Conservation (phyloP, 2,329 filamentous ascomycete genomes). For the Hortaea sp. region DNA sequence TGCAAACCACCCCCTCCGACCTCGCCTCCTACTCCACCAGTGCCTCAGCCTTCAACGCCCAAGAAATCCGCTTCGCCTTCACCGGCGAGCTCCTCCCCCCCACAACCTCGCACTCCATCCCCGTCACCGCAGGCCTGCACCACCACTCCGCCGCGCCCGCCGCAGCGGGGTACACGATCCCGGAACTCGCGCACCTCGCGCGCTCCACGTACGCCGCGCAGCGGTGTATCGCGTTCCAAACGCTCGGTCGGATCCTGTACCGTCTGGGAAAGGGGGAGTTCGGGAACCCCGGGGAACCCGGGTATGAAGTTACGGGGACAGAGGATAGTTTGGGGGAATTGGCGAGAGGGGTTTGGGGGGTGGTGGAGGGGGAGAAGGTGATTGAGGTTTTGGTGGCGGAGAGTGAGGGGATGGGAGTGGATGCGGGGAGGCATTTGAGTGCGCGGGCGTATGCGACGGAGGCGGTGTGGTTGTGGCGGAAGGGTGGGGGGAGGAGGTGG, state of each 20-base stretch:
- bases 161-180: slow-evolving; percentile 86
- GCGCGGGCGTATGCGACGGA: slow-evolving; percentile 78
- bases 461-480: slow-evolving; percentile 77
- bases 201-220: slow-evolving; percentile 77
- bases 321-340: slow-evolving; percentile 36
- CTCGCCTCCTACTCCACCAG: slow-evolving; percentile 70
- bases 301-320: slow-evolving; percentile 30
- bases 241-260: slow-evolving; percentile 75
- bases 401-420: slow-evolving; percentile 50
- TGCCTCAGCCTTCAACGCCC: slow-evolving; percentile 59
- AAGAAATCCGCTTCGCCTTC: slow-evolving; percentile 82
- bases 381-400: slow-evolving; percentile 69
- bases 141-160: slow-evolving; percentile 90
- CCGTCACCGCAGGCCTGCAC: slow-evolving; percentile 71
- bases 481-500: slow-evolving; percentile 56
- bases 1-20: slow-evolving; percentile 52
- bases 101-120: slow-evolving; percentile 60
- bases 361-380: slow-evolving; percentile 65
- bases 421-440: slow-evolving; percentile 56
- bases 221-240: slow-evolving; percentile 84
- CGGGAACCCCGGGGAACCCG: slow-evolving; percentile 40
- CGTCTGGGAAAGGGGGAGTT: slow-evolving; percentile 67
- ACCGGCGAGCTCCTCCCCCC: slow-evolving; percentile 71
- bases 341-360: slow-evolving; percentile 72
- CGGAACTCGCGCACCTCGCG: slow-evolving; percentile 70